Conservation (phyloP, 1,284 basidiomycete species). For the Coniferiporia weirii region DNA sequence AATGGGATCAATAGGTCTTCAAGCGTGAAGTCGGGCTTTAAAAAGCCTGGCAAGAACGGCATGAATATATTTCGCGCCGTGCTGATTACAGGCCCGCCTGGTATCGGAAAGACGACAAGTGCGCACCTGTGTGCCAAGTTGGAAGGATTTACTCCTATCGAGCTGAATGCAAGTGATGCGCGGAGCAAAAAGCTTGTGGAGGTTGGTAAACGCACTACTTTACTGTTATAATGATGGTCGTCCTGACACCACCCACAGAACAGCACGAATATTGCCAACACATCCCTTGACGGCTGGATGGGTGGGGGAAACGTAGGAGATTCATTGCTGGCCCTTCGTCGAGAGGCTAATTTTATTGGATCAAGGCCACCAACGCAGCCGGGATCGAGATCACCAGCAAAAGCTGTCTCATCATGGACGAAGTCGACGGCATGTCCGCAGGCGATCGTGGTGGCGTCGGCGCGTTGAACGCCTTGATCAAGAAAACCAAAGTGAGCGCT, state of each 20-base stretch:
- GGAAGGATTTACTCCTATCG: conserved; percentile 88
- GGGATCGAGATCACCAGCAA: conserved; percentile 73
- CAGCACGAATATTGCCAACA: conserved; percentile 83
- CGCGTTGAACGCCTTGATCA: conserved; percentile 87
- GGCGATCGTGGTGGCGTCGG: conserved; percentile 96
- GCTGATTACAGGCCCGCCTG: conserved; percentile 89
- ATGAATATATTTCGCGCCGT: conserved; percentile 86
- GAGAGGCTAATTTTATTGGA: background rate
- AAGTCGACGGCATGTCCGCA: conserved; percentile 98
- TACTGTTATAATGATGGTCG: background rate
- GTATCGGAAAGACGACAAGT: conserved; percentile 96
- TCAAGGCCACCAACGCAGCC: conserved; percentile 56
- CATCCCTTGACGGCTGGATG: conserved; percentile 86
- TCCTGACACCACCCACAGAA: conserved; percentile 40
- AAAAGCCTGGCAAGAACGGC: conserved; percentile 90
- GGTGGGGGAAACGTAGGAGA: conserved; percentile 50
- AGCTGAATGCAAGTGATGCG: conserved; percentile 94
- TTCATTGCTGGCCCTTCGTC: background rate
- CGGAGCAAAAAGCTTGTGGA: conserved; percentile 97
- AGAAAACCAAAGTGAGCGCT: conserved; percentile 76
- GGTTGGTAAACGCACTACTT: conserved; percentile 34
- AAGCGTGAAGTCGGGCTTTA: conserved; percentile 74
- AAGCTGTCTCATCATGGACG: conserved; percentile 96
- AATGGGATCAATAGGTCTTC: conserved; percentile 48
- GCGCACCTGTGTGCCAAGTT: conserved; percentile 89